Conservation (phyloP, 805 yeast genomes). For the Candida endomychidarum region DNA sequence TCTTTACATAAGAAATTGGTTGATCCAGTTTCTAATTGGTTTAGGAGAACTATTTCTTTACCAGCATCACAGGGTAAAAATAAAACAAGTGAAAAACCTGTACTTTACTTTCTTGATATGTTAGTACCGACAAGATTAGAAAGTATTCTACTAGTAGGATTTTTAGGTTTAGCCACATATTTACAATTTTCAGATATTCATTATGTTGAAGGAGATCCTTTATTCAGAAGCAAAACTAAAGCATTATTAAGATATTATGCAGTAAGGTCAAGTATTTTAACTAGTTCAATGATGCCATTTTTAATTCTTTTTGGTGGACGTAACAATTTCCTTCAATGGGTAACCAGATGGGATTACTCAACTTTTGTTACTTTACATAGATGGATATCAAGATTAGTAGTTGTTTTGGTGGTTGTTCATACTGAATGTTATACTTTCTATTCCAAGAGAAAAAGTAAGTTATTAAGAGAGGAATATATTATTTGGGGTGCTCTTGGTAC, state of each 20-base stretch:
- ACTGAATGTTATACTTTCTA: slow-evolving; percentile 19
- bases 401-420: slow-evolving; percentile 27
- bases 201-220: slow-evolving; percentile 33
- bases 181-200: slow-evolving; percentile 24
- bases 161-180: slow-evolving; percentile 26
- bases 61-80: slow-evolving; percentile 38
- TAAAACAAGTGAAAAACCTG: slow-evolving; percentile 27
- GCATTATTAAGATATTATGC: slow-evolving; percentile 44
- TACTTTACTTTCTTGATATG: slow-evolving; percentile 24
- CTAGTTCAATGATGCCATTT: slow-evolving; percentile 31
- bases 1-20: slow-evolving; percentile 19
- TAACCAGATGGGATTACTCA: slow-evolving; percentile 38
- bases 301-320: slow-evolving; percentile 37
- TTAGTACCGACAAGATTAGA: slow-evolving; percentile 44
- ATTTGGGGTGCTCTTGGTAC: slow-evolving; percentile 30
- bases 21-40: slow-evolving; percentile 29
- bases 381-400: slow-evolving; percentile 27
- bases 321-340: slow-evolving; percentile 37
- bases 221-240: slow-evolving; percentile 29
- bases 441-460: slow-evolving; percentile 21
- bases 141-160: slow-evolving; percentile 31
- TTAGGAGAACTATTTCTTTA: slow-evolving; percentile 33
- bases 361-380: slow-evolving; percentile 29
- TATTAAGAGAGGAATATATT: slow-evolving; percentile 17
- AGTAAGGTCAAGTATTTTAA: slow-evolving; percentile 35